Percentiles rank a stretch among this genome's conserved stretches.
These are phyloP conservation scores for Russula brevipes DNA, from an alignment of 768 basidiomycete species.

Conservation along the genomic window DNA sequence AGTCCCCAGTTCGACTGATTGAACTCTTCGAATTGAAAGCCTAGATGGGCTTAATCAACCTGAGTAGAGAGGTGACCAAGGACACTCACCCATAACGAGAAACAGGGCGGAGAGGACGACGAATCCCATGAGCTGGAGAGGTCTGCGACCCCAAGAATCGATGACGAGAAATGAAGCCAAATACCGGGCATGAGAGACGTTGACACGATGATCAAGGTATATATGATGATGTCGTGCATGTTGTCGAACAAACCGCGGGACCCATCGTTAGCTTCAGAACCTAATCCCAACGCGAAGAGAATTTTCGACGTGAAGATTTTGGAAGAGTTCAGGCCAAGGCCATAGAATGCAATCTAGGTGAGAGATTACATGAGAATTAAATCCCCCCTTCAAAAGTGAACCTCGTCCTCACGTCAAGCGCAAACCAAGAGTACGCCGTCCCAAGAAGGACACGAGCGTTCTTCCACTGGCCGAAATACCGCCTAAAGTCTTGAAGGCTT, in stretches of 20 bases:
- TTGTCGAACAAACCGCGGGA: conserved; percentile 40
- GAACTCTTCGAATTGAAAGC: conserved; percentile 31
- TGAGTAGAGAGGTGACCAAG: not conserved
- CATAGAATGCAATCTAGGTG: conserved; percentile 76
- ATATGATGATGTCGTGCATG: conserved; percentile 60
- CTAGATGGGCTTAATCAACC: conserved; percentile 16
- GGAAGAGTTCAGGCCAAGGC: conserved; percentile 77
- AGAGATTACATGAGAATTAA: not conserved
- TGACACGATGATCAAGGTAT: conserved; percentile 67
- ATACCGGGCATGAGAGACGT: conserved; percentile 80
- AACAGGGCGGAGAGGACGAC: conserved; percentile 59
- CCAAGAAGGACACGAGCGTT: conserved; percentile 79
- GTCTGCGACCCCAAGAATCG: conserved; percentile 76
- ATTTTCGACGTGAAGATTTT: conserved; percentile 59
- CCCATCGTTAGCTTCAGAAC: conserved; percentile 37
- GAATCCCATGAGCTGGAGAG: conserved; percentile 80
- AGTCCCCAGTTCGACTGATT: conserved; percentile 27
- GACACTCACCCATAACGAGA: conserved; percentile 55
- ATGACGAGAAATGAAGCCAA: conserved; percentile 60
- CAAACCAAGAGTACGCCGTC: conserved; percentile 82
- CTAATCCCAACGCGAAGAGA: conserved; percentile 49
- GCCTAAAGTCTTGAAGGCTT: conserved; percentile 56
- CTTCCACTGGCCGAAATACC: conserved; percentile 66
- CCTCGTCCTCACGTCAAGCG: conserved; percentile 59
- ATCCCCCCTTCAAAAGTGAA: not conserved